These are phyloP conservation scores for Alternaria tenuissima DNA, from an alignment of 2,329 filamentous ascomycete species.

Conservation along the genomic window DNA sequence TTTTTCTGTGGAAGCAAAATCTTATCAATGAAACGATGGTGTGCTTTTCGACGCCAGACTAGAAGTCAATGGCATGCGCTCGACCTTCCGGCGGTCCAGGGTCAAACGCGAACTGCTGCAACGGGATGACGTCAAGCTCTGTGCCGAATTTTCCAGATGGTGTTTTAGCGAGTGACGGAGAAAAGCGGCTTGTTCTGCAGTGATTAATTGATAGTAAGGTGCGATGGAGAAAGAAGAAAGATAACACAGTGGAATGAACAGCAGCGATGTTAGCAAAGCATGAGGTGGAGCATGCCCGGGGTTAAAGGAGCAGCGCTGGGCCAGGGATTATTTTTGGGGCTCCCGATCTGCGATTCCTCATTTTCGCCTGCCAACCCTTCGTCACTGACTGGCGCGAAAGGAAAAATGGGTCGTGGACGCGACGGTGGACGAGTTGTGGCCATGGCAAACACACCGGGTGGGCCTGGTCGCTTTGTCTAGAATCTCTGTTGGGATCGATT, in stretches of 20 bases:
- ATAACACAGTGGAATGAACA: background rate
- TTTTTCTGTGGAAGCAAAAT: background rate
- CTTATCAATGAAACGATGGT: slow-evolving; percentile 3
- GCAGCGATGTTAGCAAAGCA: slow-evolving; percentile 16
- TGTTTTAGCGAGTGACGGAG: slow-evolving; percentile 10
- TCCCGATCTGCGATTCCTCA: slow-evolving; percentile 31
- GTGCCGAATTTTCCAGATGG: background rate
- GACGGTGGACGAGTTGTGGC: slow-evolving; percentile 10
- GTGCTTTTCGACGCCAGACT: background rate
- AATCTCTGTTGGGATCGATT: slow-evolving; percentile 27
- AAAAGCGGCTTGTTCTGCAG: background rate
- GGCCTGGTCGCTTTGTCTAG: slow-evolving; percentile 16
- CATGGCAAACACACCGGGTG: slow-evolving; percentile 21
- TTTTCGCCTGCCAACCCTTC: slow-evolving; percentile 14
- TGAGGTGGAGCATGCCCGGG: slow-evolving; percentile 19
- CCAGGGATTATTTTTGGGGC: slow-evolving; percentile 29
- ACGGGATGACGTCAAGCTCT: slow-evolving; percentile 18
- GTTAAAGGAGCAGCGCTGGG: slow-evolving; percentile 22
- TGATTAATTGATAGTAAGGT: background rate
- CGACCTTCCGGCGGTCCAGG: slow-evolving; percentile 5
- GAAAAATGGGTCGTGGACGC: slow-evolving; percentile 30
- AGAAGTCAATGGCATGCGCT: slow-evolving; percentile 11
- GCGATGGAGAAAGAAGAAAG: background rate
- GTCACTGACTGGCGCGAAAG: slow-evolving; percentile 17
- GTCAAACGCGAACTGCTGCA: slow-evolving; percentile 3